Evolutionary conservation across 2,329 filamentous ascomycete genomes (phyloP), one percentile per base, ranked within the genome.

Genomic region (Rasamsonia emersonii): DNA sequence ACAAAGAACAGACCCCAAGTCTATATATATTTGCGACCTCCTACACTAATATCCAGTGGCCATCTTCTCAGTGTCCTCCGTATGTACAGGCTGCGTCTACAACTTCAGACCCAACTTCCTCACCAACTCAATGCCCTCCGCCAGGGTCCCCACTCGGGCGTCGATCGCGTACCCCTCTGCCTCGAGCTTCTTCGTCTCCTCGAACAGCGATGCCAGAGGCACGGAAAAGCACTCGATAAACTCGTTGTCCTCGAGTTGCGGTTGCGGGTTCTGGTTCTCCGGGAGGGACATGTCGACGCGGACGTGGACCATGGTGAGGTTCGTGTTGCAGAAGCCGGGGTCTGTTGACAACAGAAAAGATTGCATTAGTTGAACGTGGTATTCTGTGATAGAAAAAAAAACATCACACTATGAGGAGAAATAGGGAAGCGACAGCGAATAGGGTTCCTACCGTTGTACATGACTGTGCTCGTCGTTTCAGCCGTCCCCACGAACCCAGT

Each of bases 191-290:
- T 75, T 75, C 50, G 78, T 78, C 50, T 81, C 76, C 0, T 68
- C 68, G 63, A 79, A 86, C 23, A 89, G 56, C 9, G 70, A 63
- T 13, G 58, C 62, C 25, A 89, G 51, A 4, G 77, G 78, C 5
- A 85, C 68, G 6, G 72, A 74, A 47, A 89, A 88, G 19, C 79
- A 78, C 53, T 88, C 82, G 49, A 89, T 88, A 51, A 86, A 88
- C 59, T 89, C 83, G 41, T 77, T 79, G 16, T 86, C 82, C 51
- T 89, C 82, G 5, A 88, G 66, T 50, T 81, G 63, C 0, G 82
- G 77, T 53, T 77, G 68, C 1, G 75, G 75, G 32, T 82, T 66
- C 51, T 79, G 71, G 51, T 89, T 89, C 45, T 77, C 77, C 0
- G 79, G 71, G 1, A 76, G 62, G 4, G 62, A 68, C 68, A 82